Base-by-base conservation (phyloP, 164 flowering plant genomes). In the Piper longum region DNA sequence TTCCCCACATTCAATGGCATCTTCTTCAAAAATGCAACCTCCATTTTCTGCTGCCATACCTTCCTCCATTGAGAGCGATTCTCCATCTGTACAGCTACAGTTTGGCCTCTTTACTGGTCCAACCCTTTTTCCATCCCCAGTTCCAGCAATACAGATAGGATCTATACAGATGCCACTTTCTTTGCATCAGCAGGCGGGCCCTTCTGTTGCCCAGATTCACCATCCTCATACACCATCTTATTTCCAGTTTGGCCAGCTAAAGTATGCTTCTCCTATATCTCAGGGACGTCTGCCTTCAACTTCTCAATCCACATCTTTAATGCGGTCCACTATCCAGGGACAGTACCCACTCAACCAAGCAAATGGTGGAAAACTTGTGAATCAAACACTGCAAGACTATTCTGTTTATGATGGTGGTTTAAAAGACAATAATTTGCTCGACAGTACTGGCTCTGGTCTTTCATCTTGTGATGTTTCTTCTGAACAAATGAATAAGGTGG, bases 141-240 rank as follows among this genome's bases (percentile, higher is more conserved):
- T 93, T 66, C 96, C 95, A 59, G 88, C 99, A 41, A 90, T 93
- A 78, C 97, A 93, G 76, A 93, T 93, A 73, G 99, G 99, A 66
- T 93, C 99, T 41, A 93, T 93, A 62, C 96, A 85, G 81, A 93
- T 93, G 97, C 99, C 99, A 66, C 87, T 93, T 59, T 93, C 84
- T 73, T 73, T 92, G 36, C 93, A 85, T 72, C 87, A 84, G 16
- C 95, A 80, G 48, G 82, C 85, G 72, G 88, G 86, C 44, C 74
- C 83, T 51, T 80, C 98, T 43, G 71, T 87, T 61, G 51, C 83
- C 45, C 95, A 86, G 67, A 63, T 85, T 62, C 96, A 82, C 68
- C 80, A 83, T 55, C 73, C 96, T 43, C 91, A 78, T 62, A 80
- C 91, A 68, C 89, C 96, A 14, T 72, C 85, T 65, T 88, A 9